Base-by-base conservation (phyloP, 164 flowering plant species). In the Santalum album region DNA sequence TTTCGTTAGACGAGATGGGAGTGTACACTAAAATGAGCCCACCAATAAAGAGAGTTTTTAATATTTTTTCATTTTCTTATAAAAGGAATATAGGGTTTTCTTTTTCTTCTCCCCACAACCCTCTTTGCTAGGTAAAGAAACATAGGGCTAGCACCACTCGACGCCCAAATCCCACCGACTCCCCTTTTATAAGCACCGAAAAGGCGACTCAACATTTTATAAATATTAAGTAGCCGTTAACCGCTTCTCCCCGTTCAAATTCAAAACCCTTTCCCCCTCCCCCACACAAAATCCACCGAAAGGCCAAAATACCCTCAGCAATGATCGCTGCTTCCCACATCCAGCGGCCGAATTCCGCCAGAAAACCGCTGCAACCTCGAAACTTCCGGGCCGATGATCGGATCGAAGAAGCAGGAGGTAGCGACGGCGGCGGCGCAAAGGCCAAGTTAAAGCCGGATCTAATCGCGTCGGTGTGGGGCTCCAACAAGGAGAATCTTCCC, bases 351-450 rank as follows among this genome's bases (percentile, higher is more conserved):
- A 62, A 64, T 35, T 55, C 49, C 23, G 63, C 40, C 35, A 72
- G 95, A 43, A 78, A 58, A 49, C 88, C 95, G 0, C 77, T 87
- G 19, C 79, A 77, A 29, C 90, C 80, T 15, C 74, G 53, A 66
- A 80, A 85, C 46, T 12, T 22, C 7, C 22, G 45, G 20, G 45
- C 50, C 25, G 18, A 50, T 49, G 12, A 46, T 36, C 53, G 12
- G 39, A 34, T 25, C 38, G 42, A 54, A 49, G 25, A 6, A 12
- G 34, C 26, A 7, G 59, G 67, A 50, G 62, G 56, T 15, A 66
- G 56, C 32, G 59, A 47, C 17, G 43, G 20, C 46, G 55, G 61
- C 63, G n/a, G n/a, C n/a, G 72, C 65, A n/a, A n/a, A n/a, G n/a
- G n/a, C n/a, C n/a, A n/a, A n/a, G n/a, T n/a, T n/a, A n/a, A n/a